Conservation (phyloP, 306 rosid genomes). For the Prunus kanzakura region DNA sequence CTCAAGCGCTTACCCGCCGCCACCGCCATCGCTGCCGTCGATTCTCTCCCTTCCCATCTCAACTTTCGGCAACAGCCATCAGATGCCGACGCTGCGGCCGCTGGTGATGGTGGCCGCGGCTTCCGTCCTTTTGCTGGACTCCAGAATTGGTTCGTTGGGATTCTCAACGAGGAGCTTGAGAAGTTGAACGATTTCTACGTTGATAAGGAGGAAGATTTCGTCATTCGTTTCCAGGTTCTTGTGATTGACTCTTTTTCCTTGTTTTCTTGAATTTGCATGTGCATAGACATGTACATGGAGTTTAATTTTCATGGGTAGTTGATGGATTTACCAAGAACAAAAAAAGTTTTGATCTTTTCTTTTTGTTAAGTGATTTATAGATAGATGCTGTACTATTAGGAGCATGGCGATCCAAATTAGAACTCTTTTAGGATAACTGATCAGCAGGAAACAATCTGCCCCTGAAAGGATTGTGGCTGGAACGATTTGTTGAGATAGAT, state of each 20-base stretch:
- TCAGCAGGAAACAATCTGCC: not conserved
- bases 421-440: too few relatives aligned
- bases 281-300: not conserved
- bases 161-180: slow-evolving; percentile 74
- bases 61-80: slow-evolving; percentile 18
- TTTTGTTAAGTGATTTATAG: not conserved
- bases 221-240: slow-evolving; percentile 85
- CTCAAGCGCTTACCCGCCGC: slow-evolving; percentile 44
- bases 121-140: slow-evolving; percentile 30
- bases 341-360: not conserved
- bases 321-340: not conserved
- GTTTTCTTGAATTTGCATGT: slow-evolving; percentile 4
- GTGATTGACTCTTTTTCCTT: not conserved
- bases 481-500: not conserved
- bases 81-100: not conserved
- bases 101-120: not conserved
- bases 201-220: slow-evolving; percentile 89
- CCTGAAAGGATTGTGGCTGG: not conserved
- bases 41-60: slow-evolving; percentile 12
- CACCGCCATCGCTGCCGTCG: slow-evolving; percentile 1
- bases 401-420: too few relatives aligned
- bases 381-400: not conserved
- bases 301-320: not conserved
- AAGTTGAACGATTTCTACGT: slow-evolving; percentile 87
- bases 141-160: slow-evolving; percentile 72